Evolutionary conservation across 108 stramenopile genomes (phyloP).

Genomic region (Skeletonema grethae): DNA sequence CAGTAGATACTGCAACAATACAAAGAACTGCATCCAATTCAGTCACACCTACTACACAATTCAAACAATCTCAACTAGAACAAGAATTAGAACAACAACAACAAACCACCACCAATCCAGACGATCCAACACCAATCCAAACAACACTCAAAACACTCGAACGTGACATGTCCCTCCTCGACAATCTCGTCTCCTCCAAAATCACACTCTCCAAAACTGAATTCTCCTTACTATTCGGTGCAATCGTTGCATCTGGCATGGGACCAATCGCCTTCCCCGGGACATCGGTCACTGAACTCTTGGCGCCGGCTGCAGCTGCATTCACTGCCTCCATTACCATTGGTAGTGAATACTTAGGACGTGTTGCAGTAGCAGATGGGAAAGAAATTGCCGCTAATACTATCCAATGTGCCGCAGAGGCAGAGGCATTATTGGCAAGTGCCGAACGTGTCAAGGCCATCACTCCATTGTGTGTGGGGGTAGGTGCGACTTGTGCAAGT

Average conservation of each 20-base stretch:
- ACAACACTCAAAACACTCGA: conserved; percentile 35
- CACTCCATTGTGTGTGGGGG: conserved; percentile 88
- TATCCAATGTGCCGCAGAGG: conserved; percentile 89
- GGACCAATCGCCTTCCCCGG: conserved; percentile 72
- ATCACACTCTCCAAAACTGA: conserved; percentile 71
- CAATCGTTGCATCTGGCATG: conserved; percentile 59
- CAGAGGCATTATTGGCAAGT: conserved; percentile 81
- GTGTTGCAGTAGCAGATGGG: conserved; percentile 87
- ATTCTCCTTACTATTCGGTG: conserved; percentile 54
- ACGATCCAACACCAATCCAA: conserved; percentile 25
- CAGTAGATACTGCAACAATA: background rate
- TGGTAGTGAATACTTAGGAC: conserved; percentile 86
- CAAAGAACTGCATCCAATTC: background rate
- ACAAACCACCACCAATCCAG: background rate
- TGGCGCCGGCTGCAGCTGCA: conserved; percentile 68
- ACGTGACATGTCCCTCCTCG: conserved; percentile 67
- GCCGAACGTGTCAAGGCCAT: conserved; percentile 83
- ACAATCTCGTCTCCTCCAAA: conserved; percentile 61
- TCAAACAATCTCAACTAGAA: background rate
- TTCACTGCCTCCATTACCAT: conserved; percentile 86
- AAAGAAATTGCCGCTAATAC: conserved; percentile 90
- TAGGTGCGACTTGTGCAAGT: conserved; percentile 80
- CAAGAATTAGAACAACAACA: background rate
- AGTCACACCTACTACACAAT: background rate
- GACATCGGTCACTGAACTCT: conserved; percentile 66